A percentile compares a stretch with the other conserved stretches of the same genome.
phyloP scores from a whole-genome alignment of 345 rosid genomes.

The Populus alba region DNA sequence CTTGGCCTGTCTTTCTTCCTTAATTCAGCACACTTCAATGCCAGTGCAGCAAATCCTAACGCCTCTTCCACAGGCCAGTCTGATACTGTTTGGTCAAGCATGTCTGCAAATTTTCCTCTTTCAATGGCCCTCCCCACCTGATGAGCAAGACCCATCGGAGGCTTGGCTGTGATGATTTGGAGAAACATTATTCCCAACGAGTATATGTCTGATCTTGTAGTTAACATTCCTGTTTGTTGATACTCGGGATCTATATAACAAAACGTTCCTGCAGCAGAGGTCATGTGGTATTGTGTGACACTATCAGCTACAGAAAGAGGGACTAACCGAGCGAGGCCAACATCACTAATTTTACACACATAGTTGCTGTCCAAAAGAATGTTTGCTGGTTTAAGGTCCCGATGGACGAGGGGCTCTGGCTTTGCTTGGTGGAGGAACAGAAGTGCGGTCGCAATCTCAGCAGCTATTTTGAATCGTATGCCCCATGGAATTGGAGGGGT shows the following conservation, averaged over 20 bases:
- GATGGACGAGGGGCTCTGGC: conserved; percentile 95
- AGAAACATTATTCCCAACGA: conserved; percentile 84
- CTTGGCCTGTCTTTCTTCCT: conserved; percentile 83
- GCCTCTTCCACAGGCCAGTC: conserved; percentile 87
- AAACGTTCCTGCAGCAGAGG: conserved; percentile 90
- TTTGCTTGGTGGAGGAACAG: conserved; percentile 90
- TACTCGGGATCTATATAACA: conserved; percentile 94
- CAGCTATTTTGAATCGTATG: conserved; percentile 62
- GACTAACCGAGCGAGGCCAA: conserved; percentile 87
- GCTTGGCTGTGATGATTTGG: conserved; percentile 71
- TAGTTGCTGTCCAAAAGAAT: conserved; percentile 79
- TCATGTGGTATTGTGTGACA: conserved; percentile 84
- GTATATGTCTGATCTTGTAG: conserved; percentile 76
- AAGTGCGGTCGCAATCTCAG: conserved; percentile 82
- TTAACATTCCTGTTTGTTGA: conserved; percentile 80
- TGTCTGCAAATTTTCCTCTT: conserved; percentile 54
- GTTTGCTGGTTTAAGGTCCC: conserved; percentile 92
- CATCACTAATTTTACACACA: conserved; percentile 89
- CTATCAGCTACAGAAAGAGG: conserved; percentile 73
- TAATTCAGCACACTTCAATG: conserved; percentile 63
- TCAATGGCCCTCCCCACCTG: conserved; percentile 62
- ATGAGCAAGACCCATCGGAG: conserved; percentile 88
- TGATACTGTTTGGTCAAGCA: conserved; percentile 58
- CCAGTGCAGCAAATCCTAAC: conserved; percentile 52
- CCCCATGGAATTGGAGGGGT: conserved; percentile 71